Evolutionary conservation across 2,329 filamentous ascomycete species (phyloP).

Genomic region (Talaromyces islandicus): DNA sequence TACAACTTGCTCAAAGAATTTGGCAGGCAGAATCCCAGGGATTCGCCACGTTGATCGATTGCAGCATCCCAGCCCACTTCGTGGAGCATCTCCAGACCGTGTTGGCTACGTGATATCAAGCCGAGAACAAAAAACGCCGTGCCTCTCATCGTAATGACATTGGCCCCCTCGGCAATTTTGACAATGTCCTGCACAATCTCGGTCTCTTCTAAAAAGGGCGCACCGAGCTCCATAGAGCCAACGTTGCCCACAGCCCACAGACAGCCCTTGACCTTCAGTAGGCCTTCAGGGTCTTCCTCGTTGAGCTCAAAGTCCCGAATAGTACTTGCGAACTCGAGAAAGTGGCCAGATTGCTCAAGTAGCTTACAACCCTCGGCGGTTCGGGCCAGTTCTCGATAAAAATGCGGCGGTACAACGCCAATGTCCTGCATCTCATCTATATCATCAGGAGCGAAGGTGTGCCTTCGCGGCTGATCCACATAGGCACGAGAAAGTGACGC

Average conservation of each 20-base stretch:
- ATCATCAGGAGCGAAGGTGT: slow-evolving; percentile 48
- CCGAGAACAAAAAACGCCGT: slow-evolving; percentile 96
- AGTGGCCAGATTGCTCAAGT: slow-evolving; percentile 88
- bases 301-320: slow-evolving; percentile 85
- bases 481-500: slow-evolving; percentile 89
- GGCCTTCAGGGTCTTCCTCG: slow-evolving; percentile 73
- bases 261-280: slow-evolving; percentile 93
- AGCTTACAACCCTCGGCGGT: slow-evolving; percentile 89
- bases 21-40: slow-evolving; percentile 82
- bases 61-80: slow-evolving; percentile 92
- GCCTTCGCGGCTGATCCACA: slow-evolving; percentile 46
- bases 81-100: slow-evolving; percentile 84
- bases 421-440: slow-evolving; percentile 54
- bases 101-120: slow-evolving; percentile 82
- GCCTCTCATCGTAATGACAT: slow-evolving; percentile 86
- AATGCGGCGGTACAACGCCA: slow-evolving; percentile 80
- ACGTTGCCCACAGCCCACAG: slow-evolving; percentile 98
- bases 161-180: slow-evolving; percentile 77
- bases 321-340: slow-evolving; percentile 83
- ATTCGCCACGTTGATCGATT: slow-evolving; percentile 73
- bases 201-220: slow-evolving; percentile 83
- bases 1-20: slow-evolving; percentile 65
- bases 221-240: slow-evolving; percentile 94
- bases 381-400: slow-evolving; percentile 89
- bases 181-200: slow-evolving; percentile 86